Evolutionary conservation across 2,329 filamentous ascomycete species (phyloP), one percentile per base, ranked within the genome.

Genomic region (Nemania sp.): DNA sequence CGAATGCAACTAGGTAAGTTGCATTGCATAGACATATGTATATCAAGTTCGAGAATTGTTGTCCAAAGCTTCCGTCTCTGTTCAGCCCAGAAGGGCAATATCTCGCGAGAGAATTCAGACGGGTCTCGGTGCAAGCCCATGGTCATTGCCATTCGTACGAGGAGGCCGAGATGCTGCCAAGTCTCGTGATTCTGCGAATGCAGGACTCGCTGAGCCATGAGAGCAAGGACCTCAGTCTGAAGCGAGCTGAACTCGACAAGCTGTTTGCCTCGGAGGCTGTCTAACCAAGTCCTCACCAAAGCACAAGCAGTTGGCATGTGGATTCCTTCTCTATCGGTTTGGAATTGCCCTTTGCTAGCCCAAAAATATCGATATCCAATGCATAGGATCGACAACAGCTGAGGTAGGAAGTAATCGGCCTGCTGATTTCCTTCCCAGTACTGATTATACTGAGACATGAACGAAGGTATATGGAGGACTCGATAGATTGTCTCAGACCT

Each of bases 71-170:
- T 81, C n/a, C 86, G 81, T 38, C 86, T 79, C 68, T 84, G 80
- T 75, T 88, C 86, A n/a, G 82, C 83, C 52, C 83, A 80, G 71
- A 87, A 88, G 0, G 84, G 79, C 5, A 81, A 79, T 59, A 88
- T 83, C 32, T 83, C 81, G 3, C 80, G 78, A 27, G 82, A 80
- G 63, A 85, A 87, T 70, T 88, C 86, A 15, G 83, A 83, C 2
- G 86, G 85, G 61, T 88, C 86, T 3, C 86, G 82, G 71, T 88
- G 86, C 54, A 88, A 78, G 2, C 86, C 86, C 85, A 88, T 88
- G 2, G 83, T 85, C 86, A 88, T 88, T 32, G 85, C 86, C 79
- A 86, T 85, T 18, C 86, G 83, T 5, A 87, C 82, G 49, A 88
- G 83, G 60, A 83, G 82, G 5, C 86, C 86, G n/a, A 88, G 77